These are phyloP conservation scores for Tephrocybe rancida DNA, from an alignment of 768 basidiomycete genomes.

Conservation along the genomic window DNA sequence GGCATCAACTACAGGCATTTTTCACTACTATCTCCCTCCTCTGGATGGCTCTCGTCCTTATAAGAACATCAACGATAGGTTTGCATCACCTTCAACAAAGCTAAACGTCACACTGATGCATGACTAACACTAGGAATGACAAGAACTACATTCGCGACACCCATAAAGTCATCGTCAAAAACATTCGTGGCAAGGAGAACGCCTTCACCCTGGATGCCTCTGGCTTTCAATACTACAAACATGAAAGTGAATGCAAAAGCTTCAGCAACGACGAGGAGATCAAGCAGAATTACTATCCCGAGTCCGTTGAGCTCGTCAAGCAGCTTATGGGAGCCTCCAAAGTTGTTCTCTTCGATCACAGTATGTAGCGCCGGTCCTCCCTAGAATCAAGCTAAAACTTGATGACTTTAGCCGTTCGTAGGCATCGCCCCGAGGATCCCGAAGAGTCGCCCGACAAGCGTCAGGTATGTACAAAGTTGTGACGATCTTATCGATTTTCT, in stretches of 20 bases:
- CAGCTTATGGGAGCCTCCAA: conserved; percentile 44
- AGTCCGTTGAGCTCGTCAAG: conserved; percentile 47
- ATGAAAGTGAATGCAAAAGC: conserved; percentile 1
- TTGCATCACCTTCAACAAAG: neutral
- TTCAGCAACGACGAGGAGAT: conserved; percentile 37
- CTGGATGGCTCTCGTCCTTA: conserved; percentile 4
- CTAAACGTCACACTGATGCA: neutral
- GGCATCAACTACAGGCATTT: conserved; percentile 3
- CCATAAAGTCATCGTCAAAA: conserved; percentile 2
- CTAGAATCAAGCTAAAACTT: neutral
- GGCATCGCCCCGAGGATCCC: neutral
- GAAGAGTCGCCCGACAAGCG: conserved; percentile 4
- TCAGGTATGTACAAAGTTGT: neutral
- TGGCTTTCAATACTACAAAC: conserved; percentile 8
- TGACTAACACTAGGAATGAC: neutral
- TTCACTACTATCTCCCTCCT: conserved; percentile 8
- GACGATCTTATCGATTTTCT: neutral
- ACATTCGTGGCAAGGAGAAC: conserved; percentile 3
- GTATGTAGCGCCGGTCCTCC: conserved; percentile 27
- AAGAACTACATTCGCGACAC: conserved; percentile 7
- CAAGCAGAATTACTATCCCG: conserved; percentile 44
- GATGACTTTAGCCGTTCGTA: neutral
- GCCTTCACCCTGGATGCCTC: conserved; percentile 4
- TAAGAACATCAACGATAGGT: conserved; percentile 10
- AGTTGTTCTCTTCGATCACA: conserved; percentile 50